These are phyloP conservation scores for Penicillium griseofulvum DNA, from an alignment of 2,329 filamentous ascomycete species.

Conservation along the genomic window DNA sequence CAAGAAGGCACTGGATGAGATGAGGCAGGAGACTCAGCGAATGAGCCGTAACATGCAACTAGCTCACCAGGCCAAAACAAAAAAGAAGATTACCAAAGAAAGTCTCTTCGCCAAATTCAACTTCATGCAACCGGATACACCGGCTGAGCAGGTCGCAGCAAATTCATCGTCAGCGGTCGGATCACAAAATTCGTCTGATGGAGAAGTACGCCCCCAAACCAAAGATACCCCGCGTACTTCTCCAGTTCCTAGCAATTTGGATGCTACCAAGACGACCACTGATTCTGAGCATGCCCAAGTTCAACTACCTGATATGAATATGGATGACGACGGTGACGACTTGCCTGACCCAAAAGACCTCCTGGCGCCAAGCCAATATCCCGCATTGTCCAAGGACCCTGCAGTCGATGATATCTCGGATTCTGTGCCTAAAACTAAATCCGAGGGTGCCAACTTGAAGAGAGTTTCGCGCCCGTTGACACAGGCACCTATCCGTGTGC, in stretches of 20 bases:
- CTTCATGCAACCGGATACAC: slow-evolving; percentile 53
- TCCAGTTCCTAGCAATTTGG: slow-evolving; percentile 37
- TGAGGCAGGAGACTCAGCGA: slow-evolving; percentile 90
- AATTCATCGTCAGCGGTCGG: slow-evolving; percentile 46
- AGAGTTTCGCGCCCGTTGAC: slow-evolving; percentile 24
- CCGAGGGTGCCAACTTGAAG: slow-evolving; percentile 25
- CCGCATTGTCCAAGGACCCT: slow-evolving; percentile 9
- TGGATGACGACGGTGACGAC: slow-evolving; percentile 33
- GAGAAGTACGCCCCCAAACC: slow-evolving; percentile 39
- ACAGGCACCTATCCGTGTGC: slow-evolving; percentile 40
- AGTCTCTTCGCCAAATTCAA: slow-evolving; percentile 84
- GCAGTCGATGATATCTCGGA: background rate
- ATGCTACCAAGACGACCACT: slow-evolving; percentile 8
- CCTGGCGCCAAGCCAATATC: slow-evolving; percentile 23
- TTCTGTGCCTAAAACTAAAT: slow-evolving; percentile 12
- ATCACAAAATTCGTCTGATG: slow-evolving; percentile 50
- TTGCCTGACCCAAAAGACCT: slow-evolving; percentile 43
- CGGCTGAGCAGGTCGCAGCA: slow-evolving; percentile 23
- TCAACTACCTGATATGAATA: slow-evolving; percentile 4
- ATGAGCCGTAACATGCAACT: slow-evolving; percentile 88
- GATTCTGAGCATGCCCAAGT: background rate
- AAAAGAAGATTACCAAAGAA: slow-evolving; percentile 83
- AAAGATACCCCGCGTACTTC: slow-evolving; percentile 72
- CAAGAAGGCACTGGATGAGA: slow-evolving; percentile 92
- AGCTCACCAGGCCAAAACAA: slow-evolving; percentile 82